Percentiles rank a stretch among this genome's conserved stretches.
Conservation (phyloP, 2,329 filamentous ascomycete species). For the Aspergillus ibericus region DNA sequence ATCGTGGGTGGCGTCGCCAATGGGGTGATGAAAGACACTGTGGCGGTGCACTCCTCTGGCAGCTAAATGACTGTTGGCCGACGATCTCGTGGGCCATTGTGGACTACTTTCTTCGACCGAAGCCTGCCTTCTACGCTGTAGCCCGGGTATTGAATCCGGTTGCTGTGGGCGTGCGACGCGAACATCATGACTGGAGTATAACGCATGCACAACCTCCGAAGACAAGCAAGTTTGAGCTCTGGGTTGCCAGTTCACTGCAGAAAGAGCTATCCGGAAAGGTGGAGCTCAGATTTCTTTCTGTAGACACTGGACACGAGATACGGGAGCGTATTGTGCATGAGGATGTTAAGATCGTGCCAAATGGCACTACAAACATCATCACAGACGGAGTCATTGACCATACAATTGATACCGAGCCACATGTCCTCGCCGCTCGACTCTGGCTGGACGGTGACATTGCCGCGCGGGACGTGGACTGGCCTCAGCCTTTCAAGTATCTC, state of each 20-base stretch:
- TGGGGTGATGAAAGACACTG: slow-evolving; percentile 49
- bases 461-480: slow-evolving; percentile 60
- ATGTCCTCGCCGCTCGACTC: slow-evolving; percentile 55
- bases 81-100: slow-evolving; percentile 63
- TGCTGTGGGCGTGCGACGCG: slow-evolving; percentile 58
- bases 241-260: slow-evolving; percentile 56
- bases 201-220: slow-evolving; percentile 57
- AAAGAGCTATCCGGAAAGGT: slow-evolving; percentile 33
- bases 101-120: slow-evolving; percentile 62
- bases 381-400: slow-evolving; percentile 54
- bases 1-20: slow-evolving; percentile 55
- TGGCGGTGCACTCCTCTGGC: slow-evolving; percentile 50
- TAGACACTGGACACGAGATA: slow-evolving; percentile 56
- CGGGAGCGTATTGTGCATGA: slow-evolving; percentile 51
- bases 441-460: slow-evolving; percentile 54
- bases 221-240: slow-evolving; percentile 55
- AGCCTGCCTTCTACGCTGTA: slow-evolving; percentile 63
- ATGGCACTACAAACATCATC: slow-evolving; percentile 55
- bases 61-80: slow-evolving; percentile 57
- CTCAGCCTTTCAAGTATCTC: slow-evolving; percentile 61
- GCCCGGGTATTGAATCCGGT: slow-evolving; percentile 58
- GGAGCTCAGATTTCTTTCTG: slow-evolving; percentile 53
- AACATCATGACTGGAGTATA: slow-evolving; percentile 61
- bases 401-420: slow-evolving; percentile 50
- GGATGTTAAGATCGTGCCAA: slow-evolving; percentile 50